phyloP scores from a whole-genome alignment of 108 stramenopile species.

The Schizochytrium sp. region DNA sequence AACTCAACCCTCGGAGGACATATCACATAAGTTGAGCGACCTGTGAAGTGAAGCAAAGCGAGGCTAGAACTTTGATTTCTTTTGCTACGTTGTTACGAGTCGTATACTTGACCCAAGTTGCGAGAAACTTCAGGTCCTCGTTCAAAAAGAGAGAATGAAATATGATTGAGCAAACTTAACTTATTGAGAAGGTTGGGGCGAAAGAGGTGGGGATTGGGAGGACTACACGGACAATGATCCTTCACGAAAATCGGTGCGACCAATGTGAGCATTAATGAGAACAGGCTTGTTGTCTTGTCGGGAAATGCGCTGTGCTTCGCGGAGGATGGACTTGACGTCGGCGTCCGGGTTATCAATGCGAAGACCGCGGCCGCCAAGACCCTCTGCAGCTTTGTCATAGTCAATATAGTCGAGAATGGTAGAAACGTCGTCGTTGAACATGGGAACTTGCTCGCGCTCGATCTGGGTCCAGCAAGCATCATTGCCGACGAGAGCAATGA shows the following conservation, averaged over 20 bases:
- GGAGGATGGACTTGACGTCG: background rate
- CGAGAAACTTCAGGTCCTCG: too few species aligned
- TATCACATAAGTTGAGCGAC: too few species aligned
- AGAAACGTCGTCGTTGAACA: background rate
- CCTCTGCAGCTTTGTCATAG: background rate
- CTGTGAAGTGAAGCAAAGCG: too few species aligned
- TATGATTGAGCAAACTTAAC: too few species aligned
- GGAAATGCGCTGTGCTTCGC: background rate
- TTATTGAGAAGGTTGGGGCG: too few species aligned
- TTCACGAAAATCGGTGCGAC: background rate
- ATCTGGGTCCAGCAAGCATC: conserved; percentile 17
- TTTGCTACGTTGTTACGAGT: too few species aligned
- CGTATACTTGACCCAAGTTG: too few species aligned
- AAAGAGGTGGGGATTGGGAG: too few species aligned
- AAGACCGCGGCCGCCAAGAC: background rate
- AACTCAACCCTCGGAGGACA: too few species aligned
- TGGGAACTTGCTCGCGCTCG: conserved; percentile 10
- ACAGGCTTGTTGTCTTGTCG: background rate
- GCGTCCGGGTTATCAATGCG: background rate
- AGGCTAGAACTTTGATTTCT: too few species aligned
- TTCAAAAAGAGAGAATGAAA: too few species aligned
- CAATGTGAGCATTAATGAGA: conserved; percentile 4
- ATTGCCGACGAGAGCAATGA: background rate
- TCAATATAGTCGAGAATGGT: background rate
- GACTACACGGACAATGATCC: background rate